Evolutionary conservation across 2,329 filamentous ascomycete genomes (phyloP).

Genomic region (Diaporthe citri): DNA sequence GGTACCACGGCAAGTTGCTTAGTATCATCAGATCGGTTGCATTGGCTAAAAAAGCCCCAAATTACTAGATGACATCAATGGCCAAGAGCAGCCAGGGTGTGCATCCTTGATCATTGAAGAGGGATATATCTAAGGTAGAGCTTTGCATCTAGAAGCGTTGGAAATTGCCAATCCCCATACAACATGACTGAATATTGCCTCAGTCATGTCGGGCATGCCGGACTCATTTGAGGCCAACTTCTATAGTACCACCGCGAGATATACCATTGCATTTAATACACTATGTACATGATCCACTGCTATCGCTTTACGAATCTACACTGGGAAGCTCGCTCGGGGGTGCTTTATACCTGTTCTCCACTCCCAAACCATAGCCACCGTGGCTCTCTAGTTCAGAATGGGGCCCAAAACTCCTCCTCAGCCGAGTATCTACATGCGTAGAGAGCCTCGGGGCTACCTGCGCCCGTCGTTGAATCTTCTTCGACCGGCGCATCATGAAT

Average conservation of each 20-base stretch:
- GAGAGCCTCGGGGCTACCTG: background rate
- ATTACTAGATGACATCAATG: background rate
- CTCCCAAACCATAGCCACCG: background rate
- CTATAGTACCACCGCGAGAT: background rate
- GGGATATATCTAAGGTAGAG: too few relatives aligned
- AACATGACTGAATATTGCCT: background rate
- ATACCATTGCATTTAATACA: background rate
- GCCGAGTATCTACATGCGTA: background rate
- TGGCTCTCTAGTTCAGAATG: background rate
- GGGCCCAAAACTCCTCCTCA: background rate
- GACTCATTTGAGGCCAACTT: background rate
- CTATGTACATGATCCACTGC: background rate
- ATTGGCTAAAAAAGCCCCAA: background rate
- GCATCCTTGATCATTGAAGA: too few relatives aligned
- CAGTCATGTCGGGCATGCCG: background rate
- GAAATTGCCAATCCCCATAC: too few relatives aligned
- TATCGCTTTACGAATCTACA: background rate
- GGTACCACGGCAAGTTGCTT: background rate
- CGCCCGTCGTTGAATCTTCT: background rate
- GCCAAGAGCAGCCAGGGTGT: background rate
- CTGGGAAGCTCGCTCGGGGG: slow-evolving; percentile 14
- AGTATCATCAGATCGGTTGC: background rate
- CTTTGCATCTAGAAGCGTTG: too few relatives aligned
- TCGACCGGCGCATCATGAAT: slow-evolving; percentile 14
- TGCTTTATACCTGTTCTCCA: background rate